phyloP scores from a whole-genome alignment of 257 asterid species.

The Solanum etuberosum region DNA sequence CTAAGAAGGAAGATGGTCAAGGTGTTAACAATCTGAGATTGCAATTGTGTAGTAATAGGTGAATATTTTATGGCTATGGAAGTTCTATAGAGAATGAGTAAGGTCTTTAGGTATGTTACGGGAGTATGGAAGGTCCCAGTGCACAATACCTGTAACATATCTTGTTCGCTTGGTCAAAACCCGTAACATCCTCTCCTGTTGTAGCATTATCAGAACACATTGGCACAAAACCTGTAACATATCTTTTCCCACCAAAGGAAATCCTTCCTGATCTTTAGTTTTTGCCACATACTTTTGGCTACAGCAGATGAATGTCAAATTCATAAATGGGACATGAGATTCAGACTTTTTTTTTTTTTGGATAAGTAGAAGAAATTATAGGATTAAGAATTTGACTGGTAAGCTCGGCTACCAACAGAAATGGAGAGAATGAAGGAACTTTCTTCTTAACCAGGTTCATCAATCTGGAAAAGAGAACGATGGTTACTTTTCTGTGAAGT shows the following conservation, averaged over 20 bases:
- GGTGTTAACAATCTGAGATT: background rate
- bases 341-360: background rate
- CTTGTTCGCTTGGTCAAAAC: background rate
- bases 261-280: background rate
- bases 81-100: background rate
- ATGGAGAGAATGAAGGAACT: background rate
- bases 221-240: background rate
- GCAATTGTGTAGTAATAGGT: background rate
- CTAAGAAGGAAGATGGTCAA: background rate
- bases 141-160: background rate
- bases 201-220: background rate
- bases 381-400: background rate
- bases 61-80: background rate
- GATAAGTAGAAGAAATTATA: background rate
- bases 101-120: background rate
- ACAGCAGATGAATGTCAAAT: background rate
- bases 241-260: background rate
- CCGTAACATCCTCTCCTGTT: background rate
- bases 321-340: background rate
- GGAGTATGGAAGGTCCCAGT: background rate
- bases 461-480: background rate
- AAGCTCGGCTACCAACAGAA: background rate
- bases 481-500: background rate
- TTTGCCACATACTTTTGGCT: background rate
- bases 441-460: background rate